phyloP scores from a whole-genome alignment of 2,329 filamentous ascomycete genomes.

The Pseudonectria buxi region DNA sequence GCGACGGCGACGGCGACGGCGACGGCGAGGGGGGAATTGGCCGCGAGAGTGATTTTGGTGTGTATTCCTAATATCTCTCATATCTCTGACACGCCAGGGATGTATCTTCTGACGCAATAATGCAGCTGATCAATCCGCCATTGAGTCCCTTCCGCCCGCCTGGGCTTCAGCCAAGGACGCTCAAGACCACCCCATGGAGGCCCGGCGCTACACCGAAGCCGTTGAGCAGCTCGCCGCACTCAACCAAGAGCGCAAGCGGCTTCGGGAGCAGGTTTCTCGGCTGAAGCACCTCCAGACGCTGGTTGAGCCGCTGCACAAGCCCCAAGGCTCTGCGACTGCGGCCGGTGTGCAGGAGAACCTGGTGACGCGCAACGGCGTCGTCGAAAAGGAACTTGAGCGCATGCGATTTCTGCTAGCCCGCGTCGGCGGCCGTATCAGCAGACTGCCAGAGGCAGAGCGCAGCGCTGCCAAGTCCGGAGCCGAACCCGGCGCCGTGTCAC shows the following conservation, averaged over 20 bases:
- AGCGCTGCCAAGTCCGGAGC: neutral
- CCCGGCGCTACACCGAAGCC: constrained; percentile 45
- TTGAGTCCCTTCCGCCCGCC: constrained; percentile 38
- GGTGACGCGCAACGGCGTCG: constrained; percentile 55
- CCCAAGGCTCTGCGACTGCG: constrained; percentile 16
- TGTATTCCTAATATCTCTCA: constrained; percentile 6
- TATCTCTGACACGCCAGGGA: neutral
- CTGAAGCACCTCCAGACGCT: constrained; percentile 43
- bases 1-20: constrained; percentile 27
- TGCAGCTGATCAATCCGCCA: constrained; percentile 35
- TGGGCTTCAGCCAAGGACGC: constrained; percentile 39
- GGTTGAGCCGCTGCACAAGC: constrained; percentile 36
- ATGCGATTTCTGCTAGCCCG: constrained; percentile 58
- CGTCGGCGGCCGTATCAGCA: constrained; percentile 47
- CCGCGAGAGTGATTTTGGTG: constrained; percentile 40
- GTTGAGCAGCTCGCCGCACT: constrained; percentile 44
- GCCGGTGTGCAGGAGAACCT: constrained; percentile 57
- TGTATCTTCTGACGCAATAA: neutral
- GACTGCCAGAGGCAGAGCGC: constrained; percentile 9
- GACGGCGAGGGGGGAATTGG: constrained; percentile 32
- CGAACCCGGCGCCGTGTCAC: constrained; percentile 1
- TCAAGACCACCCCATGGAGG: constrained; percentile 36
- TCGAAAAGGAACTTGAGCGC: constrained; percentile 60
- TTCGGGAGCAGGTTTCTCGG: constrained; percentile 36
- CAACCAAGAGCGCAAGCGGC: constrained; percentile 29